A percentile compares a stretch with the other conserved stretches of the same genome.
Conservation (phyloP, 2,329 filamentous ascomycete genomes). For the Madurella fahalii region DNA sequence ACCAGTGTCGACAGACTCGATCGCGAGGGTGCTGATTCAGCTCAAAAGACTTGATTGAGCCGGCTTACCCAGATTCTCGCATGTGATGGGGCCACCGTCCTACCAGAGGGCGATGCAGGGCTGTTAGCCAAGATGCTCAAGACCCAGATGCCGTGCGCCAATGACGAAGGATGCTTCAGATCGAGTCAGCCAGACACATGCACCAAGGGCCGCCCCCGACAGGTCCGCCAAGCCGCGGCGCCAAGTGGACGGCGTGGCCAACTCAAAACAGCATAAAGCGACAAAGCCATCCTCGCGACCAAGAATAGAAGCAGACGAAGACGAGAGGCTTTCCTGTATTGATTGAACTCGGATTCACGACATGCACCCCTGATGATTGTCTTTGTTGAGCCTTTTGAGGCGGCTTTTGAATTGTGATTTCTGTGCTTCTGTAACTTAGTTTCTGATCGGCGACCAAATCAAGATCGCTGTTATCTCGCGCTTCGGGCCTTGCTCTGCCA, state of each 20-base stretch:
- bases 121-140: too few species aligned
- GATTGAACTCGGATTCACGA: not conserved
- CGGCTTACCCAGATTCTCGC: too few species aligned
- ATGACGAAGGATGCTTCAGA: conserved; percentile 8
- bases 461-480: not conserved
- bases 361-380: not conserved
- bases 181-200: conserved; percentile 26
- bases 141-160: conserved; percentile 3
- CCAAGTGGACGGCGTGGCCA: not conserved
- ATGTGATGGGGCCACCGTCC: too few species aligned
- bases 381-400: not conserved
- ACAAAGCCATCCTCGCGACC: not conserved
- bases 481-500: not conserved
- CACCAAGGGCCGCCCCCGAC: conserved; percentile 20
- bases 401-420: too few species aligned
- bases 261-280: conserved; percentile 3
- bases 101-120: too few species aligned
- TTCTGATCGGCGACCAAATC: not conserved
- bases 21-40: too few species aligned
- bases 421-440: too few species aligned
- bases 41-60: too few species aligned
- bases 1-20: not conserved
- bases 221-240: conserved; percentile 16
- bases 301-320: conserved; percentile 2
- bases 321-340: not conserved